Evolutionary conservation across 495 filamentous ascomycete genomes (phyloP).

Genomic region (Penicillium angulare): DNA sequence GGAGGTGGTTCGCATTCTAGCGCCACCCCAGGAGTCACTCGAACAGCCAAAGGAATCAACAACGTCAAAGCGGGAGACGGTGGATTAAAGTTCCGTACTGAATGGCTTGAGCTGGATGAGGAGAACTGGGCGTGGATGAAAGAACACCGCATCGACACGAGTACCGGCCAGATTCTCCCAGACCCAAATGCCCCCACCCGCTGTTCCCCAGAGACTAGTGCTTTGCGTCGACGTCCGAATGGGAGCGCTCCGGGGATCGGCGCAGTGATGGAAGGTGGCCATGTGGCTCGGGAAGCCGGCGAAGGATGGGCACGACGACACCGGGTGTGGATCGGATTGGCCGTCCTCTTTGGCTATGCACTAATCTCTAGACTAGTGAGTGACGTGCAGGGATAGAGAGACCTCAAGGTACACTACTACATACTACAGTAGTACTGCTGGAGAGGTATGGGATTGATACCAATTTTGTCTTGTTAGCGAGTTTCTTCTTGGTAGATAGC

Average conservation of each 20-base stretch:
- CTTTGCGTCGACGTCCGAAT: constrained; percentile 61
- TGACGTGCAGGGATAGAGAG: constrained; percentile 43
- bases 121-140: constrained; percentile 96
- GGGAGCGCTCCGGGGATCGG: constrained; percentile 69
- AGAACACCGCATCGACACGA: constrained; percentile 75
- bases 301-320: constrained; percentile 77
- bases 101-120: constrained; percentile 87
- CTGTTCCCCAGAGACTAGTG: constrained; percentile 64
- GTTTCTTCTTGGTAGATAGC: constrained; percentile 10
- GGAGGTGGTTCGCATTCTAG: constrained; percentile 78
- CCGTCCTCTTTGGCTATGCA: constrained; percentile 72
- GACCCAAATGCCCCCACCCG: constrained; percentile 40
- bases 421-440: too few species aligned
- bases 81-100: constrained; percentile 79
- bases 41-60: constrained; percentile 56
- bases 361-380: constrained; percentile 71
- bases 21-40: constrained; percentile 43
- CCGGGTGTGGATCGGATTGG: constrained; percentile 67
- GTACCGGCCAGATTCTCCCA: constrained; percentile 62
- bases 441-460: neutral
- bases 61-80: constrained; percentile 83
- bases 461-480: constrained; percentile 12
- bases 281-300: constrained; percentile 72
- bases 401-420: too few species aligned
- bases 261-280: constrained; percentile 74